Conservation (phyloP, 2,329 filamentous ascomycete species). For the Nothopassalora personata region DNA sequence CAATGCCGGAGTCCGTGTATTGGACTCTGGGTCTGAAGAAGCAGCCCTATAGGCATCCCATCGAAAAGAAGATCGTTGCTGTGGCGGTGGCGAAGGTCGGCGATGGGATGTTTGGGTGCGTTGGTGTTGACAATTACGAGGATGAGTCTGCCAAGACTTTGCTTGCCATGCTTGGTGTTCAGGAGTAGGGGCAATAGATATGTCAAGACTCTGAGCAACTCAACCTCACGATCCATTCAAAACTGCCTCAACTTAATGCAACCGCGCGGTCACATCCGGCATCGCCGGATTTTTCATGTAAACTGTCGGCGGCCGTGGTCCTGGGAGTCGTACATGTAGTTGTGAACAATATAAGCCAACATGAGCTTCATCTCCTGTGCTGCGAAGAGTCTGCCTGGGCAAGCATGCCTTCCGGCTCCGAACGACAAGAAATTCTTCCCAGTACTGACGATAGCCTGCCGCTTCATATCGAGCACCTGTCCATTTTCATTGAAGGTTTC, state of each 20-base stretch:
- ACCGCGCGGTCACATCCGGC: neutral
- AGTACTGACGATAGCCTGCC: constrained; percentile 18
- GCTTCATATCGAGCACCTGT: constrained; percentile 6
- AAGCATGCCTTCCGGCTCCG: constrained; percentile 22
- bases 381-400: constrained; percentile 22
- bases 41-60: no score
- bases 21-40: no score
- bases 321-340: constrained; percentile 31
- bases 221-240: neutral
- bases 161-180: no score
- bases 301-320: constrained; percentile 2
- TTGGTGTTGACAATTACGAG: no score
- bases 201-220: neutral
- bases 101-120: no score
- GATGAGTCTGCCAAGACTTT: no score
- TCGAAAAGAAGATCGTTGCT: no score
- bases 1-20: no score
- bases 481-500: constrained; percentile 3
- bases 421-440: constrained; percentile 21
- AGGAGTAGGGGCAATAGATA: no score
- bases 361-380: constrained; percentile 46
- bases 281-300: neutral
- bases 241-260: neutral
- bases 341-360: constrained; percentile 39
- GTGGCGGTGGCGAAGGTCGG: no score